Evolutionary conservation across 805 yeast species (phyloP).

Genomic region (Nakazawaea pomicola): DNA sequence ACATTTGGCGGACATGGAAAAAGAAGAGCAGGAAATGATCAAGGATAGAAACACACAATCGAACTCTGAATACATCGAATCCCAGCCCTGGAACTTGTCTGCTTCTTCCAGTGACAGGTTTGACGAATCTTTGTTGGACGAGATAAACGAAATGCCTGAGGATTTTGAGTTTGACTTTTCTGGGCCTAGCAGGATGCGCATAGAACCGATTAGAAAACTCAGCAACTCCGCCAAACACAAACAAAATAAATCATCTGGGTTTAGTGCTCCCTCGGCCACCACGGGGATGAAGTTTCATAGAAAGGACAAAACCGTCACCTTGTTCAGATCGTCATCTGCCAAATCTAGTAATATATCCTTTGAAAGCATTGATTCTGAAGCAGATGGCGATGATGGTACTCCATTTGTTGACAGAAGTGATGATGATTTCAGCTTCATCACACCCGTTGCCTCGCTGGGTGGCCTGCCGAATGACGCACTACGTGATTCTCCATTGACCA

Average conservation of each 20-base stretch:
- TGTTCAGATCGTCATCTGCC: conserved; percentile 20
- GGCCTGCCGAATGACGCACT: conserved; percentile 9
- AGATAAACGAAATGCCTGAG: conserved; percentile 30
- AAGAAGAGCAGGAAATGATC: background rate
- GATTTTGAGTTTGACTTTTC: conserved; percentile 26
- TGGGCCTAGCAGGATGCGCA: background rate
- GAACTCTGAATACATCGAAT: conserved; percentile 1
- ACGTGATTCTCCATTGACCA: conserved; percentile 22
- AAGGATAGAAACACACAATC: background rate
- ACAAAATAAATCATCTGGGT: background rate
- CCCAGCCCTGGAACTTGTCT: background rate
- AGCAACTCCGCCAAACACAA: conserved; percentile 2
- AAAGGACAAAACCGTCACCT: conserved; percentile 25
- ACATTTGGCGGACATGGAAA: background rate
- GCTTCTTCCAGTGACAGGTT: conserved; percentile 7
- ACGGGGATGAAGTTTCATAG: conserved; percentile 17
- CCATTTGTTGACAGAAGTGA: conserved; percentile 10
- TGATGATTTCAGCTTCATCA: conserved; percentile 13
- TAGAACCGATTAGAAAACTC: background rate
- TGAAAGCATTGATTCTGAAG: conserved; percentile 14
- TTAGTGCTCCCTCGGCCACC: conserved; percentile 3
- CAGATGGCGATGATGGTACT: conserved; percentile 5
- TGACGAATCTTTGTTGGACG: conserved; percentile 28
- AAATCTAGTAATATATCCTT: conserved; percentile 13
- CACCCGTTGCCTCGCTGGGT: conserved; percentile 15